These are phyloP conservation scores for Leccinum angustisporum DNA, from an alignment of 1,284 basidiomycete genomes.

Conservation along the genomic window DNA sequence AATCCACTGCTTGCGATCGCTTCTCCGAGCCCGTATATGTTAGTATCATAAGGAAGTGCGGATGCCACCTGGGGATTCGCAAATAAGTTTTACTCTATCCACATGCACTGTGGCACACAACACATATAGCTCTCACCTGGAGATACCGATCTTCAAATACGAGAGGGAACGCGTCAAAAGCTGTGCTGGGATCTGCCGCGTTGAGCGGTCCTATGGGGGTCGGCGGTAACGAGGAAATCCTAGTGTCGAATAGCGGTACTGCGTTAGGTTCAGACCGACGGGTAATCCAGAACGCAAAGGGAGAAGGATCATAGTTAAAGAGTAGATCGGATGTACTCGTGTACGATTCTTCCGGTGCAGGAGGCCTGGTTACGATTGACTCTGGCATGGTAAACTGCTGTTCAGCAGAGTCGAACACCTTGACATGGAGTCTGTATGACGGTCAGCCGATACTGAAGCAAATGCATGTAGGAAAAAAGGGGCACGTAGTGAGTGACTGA, in stretches of 20 bases:
- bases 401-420: slow-evolving; percentile 65
- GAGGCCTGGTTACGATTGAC: slow-evolving; percentile 50
- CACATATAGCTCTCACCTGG: slow-evolving; percentile 38
- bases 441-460: neutral
- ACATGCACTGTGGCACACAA: neutral
- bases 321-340: slow-evolving; percentile 51
- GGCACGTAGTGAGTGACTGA: slow-evolving; percentile 56
- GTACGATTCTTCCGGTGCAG: slow-evolving; percentile 34
- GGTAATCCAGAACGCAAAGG: slow-evolving; percentile 80
- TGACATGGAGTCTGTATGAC: slow-evolving; percentile 61
- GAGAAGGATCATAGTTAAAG: slow-evolving; percentile 66
- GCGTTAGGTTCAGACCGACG: slow-evolving; percentile 59
- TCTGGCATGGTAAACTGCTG: slow-evolving; percentile 70
- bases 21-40: slow-evolving; percentile 81
- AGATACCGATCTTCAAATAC: slow-evolving; percentile 79
- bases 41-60: slow-evolving; percentile 60
- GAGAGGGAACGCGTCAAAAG: slow-evolving; percentile 58
- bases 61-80: slow-evolving; percentile 54
- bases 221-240: slow-evolving; percentile 52
- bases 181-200: slow-evolving; percentile 47
- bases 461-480: neutral
- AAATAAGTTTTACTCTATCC: neutral
- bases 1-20: slow-evolving; percentile 67
- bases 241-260: slow-evolving; percentile 73
- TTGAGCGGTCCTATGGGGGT: slow-evolving; percentile 53